phyloP scores from a whole-genome alignment of 139 green algal genomes.

The Mychonastes homosphaera region DNA sequence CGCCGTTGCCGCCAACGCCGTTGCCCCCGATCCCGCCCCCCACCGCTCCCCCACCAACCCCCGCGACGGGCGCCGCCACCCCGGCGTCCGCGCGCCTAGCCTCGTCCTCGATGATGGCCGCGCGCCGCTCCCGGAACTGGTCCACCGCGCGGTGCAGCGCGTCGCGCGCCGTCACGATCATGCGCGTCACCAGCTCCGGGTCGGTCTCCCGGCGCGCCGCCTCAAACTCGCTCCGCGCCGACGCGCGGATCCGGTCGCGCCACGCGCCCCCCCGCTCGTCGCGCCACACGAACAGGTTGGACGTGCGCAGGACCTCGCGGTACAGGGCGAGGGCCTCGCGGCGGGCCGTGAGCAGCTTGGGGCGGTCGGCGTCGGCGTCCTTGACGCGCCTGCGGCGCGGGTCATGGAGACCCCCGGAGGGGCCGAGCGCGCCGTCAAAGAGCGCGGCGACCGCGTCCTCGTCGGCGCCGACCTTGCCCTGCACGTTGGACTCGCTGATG shows the following conservation, averaged over 20 bases:
- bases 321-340: constrained; percentile 47
- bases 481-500: constrained; percentile 10
- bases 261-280: constrained; percentile 43
- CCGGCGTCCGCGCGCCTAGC: too few relatives aligned
- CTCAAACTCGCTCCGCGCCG: constrained; percentile 49
- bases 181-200: constrained; percentile 29
- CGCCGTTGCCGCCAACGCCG: too few relatives aligned
- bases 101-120: constrained; percentile 18
- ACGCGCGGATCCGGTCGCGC: constrained; percentile 41
- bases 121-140: constrained; percentile 12
- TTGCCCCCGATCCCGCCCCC: too few relatives aligned
- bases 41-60: too few relatives aligned
- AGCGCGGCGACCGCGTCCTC: constrained; percentile 29
- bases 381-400: neutral
- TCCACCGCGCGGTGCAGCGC: constrained; percentile 16
- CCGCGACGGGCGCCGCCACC: too few relatives aligned
- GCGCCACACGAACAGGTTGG: constrained; percentile 48
- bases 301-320: constrained; percentile 40
- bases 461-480: constrained; percentile 22
- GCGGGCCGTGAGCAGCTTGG: constrained; percentile 31
- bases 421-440: constrained; percentile 25
- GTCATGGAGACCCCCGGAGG: neutral
- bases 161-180: constrained; percentile 27
- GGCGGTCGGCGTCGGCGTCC: constrained; percentile 7
- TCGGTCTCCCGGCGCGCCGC: constrained; percentile 34